phyloP scores from a whole-genome alignment of 768 basidiomycete species.

The Phylloporus sp. region DNA sequence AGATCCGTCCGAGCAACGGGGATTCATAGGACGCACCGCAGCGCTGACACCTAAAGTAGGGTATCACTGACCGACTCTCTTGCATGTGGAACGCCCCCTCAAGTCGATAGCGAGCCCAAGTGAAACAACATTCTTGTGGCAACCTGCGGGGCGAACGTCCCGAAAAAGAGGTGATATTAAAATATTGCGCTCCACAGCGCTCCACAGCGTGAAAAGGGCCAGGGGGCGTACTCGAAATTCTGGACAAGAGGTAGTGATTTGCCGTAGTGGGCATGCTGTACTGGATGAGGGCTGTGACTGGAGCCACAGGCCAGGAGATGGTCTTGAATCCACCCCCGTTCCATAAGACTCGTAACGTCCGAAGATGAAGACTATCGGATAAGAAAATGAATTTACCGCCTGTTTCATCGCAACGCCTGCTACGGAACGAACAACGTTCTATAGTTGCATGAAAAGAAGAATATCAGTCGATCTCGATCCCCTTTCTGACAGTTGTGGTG shows the following conservation, averaged over 20 bases:
- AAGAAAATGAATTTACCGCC: background rate
- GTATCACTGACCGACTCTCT: background rate
- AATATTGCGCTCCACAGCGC: background rate
- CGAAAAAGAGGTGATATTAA: background rate
- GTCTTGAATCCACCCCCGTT: background rate
- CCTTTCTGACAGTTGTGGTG: background rate
- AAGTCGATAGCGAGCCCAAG: background rate
- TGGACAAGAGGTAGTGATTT: background rate
- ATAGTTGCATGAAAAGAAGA: background rate
- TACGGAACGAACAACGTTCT: background rate
- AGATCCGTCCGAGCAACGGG: constrained; percentile 5
- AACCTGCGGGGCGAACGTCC: too few relatives aligned
- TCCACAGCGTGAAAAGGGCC: background rate
- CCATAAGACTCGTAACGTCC: background rate
- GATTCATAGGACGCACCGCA: background rate
- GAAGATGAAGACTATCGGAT: background rate
- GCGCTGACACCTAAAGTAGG: background rate
- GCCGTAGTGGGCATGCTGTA: background rate
- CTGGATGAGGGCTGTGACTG: too few relatives aligned
- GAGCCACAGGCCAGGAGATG: background rate
- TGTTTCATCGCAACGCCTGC: background rate
- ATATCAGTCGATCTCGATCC: background rate
- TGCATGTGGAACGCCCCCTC: background rate
- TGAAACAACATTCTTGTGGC: background rate
- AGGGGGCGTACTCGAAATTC: background rate